Evolutionary conservation across 768 basidiomycete species (phyloP).

Genomic region (Russula griseocarnosa): DNA sequence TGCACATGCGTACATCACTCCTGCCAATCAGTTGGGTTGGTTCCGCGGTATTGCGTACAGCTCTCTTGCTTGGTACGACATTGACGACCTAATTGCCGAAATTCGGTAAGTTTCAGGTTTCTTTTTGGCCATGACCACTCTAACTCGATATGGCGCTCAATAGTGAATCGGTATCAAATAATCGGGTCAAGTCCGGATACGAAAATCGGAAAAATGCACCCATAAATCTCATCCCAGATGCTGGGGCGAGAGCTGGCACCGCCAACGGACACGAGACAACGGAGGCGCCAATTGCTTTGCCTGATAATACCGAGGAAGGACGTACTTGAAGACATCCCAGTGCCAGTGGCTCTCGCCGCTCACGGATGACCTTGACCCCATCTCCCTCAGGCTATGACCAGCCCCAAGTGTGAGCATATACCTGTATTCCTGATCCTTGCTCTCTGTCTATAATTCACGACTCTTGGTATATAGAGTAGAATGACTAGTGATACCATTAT

Average conservation of each 20-base stretch:
- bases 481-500: slow-evolving; percentile 5
- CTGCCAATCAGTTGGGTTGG: slow-evolving; percentile 67
- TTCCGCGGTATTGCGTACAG: slow-evolving; percentile 66
- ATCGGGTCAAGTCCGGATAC: slow-evolving; percentile 77
- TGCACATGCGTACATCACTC: slow-evolving; percentile 65
- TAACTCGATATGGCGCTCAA: not conserved
- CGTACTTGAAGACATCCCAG: not conserved
- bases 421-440: not conserved
- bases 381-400: not conserved
- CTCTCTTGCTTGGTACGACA: slow-evolving; percentile 66
- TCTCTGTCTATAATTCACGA: not conserved
- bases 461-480: not conserved
- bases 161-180: slow-evolving; percentile 78
- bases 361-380: not conserved
- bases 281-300: slow-evolving; percentile 44
- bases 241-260: slow-evolving; percentile 61
- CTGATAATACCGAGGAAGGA: slow-evolving; percentile 31
- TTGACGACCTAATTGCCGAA: slow-evolving; percentile 77
- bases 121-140: not conserved
- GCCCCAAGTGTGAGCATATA: slow-evolving; percentile 1
- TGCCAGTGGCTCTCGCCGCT: not conserved
- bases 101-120: slow-evolving; percentile 52
- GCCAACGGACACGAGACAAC: slow-evolving; percentile 64
- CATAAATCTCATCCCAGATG: slow-evolving; percentile 69
- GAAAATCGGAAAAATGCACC: slow-evolving; percentile 52